Conservation (phyloP, 2,329 filamentous ascomycete species). For the Cytospora piceae region DNA sequence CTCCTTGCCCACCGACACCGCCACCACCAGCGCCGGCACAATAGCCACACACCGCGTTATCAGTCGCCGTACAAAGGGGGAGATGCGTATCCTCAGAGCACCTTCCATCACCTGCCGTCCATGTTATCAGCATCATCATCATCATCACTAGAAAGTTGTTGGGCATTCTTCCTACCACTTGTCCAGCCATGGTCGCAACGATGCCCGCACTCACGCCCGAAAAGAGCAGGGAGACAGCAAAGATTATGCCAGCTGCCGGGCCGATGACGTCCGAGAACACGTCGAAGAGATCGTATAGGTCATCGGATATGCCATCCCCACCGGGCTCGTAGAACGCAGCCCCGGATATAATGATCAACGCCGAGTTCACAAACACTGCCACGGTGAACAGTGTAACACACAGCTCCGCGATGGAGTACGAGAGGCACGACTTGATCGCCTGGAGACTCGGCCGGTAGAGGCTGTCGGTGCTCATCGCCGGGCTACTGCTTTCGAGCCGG, state of each 20-base stretch:
- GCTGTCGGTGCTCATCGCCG: slow-evolving; percentile 38
- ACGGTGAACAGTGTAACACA: slow-evolving; percentile 74
- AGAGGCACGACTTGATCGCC: slow-evolving; percentile 73
- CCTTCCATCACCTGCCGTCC: slow-evolving; percentile 38
- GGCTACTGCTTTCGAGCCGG: slow-evolving; percentile 32
- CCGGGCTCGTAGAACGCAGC: slow-evolving; percentile 66
- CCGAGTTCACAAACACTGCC: slow-evolving; percentile 78
- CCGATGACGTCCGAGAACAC: slow-evolving; percentile 66
- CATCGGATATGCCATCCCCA: slow-evolving; percentile 66
- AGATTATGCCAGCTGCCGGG: slow-evolving; percentile 70
- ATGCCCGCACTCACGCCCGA: slow-evolving; percentile 71
- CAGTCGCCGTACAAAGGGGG: slow-evolving; percentile 37
- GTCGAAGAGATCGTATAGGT: slow-evolving; percentile 66
- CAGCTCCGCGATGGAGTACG: slow-evolving; percentile 72
- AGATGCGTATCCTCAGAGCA: slow-evolving; percentile 36
- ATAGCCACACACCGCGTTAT: slow-evolving; percentile 39
- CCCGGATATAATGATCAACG: slow-evolving; percentile 78
- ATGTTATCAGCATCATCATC: background rate
- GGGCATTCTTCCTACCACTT: slow-evolving; percentile 45
- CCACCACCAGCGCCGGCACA: slow-evolving; percentile 38
- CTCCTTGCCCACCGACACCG: slow-evolving; percentile 36
- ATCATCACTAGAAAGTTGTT: background rate
- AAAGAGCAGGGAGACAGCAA: slow-evolving; percentile 69
- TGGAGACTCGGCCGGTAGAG: slow-evolving; percentile 68
- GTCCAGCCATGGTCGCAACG: slow-evolving; percentile 75